Evolutionary conservation across 2,329 filamentous ascomycete species (phyloP).

Genomic region (Elsinoe batatas): DNA sequence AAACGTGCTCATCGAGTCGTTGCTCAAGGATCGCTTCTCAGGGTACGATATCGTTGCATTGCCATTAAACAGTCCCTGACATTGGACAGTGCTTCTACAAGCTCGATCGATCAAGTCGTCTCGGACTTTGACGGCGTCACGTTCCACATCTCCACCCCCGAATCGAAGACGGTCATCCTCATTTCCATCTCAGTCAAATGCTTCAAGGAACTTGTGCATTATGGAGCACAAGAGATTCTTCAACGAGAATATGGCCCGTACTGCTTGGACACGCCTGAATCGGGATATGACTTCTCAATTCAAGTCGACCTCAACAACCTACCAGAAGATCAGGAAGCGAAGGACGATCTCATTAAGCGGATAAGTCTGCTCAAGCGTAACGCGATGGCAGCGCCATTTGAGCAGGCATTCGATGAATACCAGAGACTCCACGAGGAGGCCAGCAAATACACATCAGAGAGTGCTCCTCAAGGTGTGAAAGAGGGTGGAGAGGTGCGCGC

Average conservation of each 20-base stretch:
- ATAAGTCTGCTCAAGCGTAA: slow-evolving; percentile 93
- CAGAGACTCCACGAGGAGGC: slow-evolving; percentile 78
- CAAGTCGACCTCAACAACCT: slow-evolving; percentile 80
- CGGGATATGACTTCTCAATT: slow-evolving; percentile 93
- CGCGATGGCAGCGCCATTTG: slow-evolving; percentile 96
- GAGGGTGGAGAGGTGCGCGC: slow-evolving; percentile 91
- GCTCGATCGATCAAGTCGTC: slow-evolving; percentile 92
- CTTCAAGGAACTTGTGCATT: slow-evolving; percentile 82
- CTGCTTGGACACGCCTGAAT: slow-evolving; percentile 68
- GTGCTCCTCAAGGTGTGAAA: slow-evolving; percentile 77
- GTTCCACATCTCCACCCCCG: slow-evolving; percentile 95
- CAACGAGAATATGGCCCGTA: slow-evolving; percentile 90
- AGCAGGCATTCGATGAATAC: slow-evolving; percentile 91
- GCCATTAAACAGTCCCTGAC: slow-evolving; percentile 20
- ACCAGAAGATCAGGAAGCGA: slow-evolving; percentile 72
- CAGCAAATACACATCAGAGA: slow-evolving; percentile 84
- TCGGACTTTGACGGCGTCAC: slow-evolving; percentile 98
- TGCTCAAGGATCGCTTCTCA: slow-evolving; percentile 89
- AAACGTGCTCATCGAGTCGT: slow-evolving; percentile 93
- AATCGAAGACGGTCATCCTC: slow-evolving; percentile 85
- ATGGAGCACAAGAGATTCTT: slow-evolving; percentile 85
- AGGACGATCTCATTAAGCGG: slow-evolving; percentile 75
- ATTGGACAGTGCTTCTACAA: slow-evolving; percentile 61
- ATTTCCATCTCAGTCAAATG: slow-evolving; percentile 94
- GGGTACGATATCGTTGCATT: slow-evolving; percentile 44